Conservation (phyloP, 2,329 filamentous ascomycete species). For the Lasiodiplodia sp. region DNA sequence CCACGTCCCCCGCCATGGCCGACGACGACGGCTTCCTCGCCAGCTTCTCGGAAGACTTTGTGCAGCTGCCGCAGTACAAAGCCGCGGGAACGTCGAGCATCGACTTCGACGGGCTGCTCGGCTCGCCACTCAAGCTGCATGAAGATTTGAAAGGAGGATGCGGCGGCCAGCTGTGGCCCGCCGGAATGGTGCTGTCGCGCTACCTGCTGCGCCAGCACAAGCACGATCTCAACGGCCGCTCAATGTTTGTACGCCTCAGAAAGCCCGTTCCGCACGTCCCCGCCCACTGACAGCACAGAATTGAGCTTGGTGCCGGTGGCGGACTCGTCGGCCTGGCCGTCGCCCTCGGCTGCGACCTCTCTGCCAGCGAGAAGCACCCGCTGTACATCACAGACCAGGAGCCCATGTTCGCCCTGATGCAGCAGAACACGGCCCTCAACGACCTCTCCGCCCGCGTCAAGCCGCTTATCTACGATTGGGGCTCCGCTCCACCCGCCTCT, state of each 20-base stretch:
- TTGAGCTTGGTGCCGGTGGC: slow-evolving; percentile 91
- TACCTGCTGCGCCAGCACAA: slow-evolving; percentile 81
- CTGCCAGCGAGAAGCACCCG: slow-evolving; percentile 52
- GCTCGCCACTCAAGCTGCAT: slow-evolving; percentile 74
- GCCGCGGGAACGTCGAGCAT: slow-evolving; percentile 59
- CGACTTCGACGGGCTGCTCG: slow-evolving; percentile 77
- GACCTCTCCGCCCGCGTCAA: slow-evolving; percentile 67
- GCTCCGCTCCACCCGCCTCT: slow-evolving; percentile 48
- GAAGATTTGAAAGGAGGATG: slow-evolving; percentile 89
- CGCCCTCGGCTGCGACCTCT: slow-evolving; percentile 57
- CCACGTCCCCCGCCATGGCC: slow-evolving; percentile 3
- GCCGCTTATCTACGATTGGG: slow-evolving; percentile 82
- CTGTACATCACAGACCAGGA: slow-evolving; percentile 86
- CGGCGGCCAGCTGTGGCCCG: slow-evolving; percentile 93
- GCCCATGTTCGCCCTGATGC: slow-evolving; percentile 85
- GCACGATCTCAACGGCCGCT: slow-evolving; percentile 67
- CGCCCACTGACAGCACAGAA: slow-evolving; percentile 56
- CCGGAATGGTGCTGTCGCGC: slow-evolving; percentile 84
- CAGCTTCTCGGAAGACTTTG: slow-evolving; percentile 61
- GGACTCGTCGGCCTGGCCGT: slow-evolving; percentile 79
- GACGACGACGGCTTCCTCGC: slow-evolving; percentile 39
- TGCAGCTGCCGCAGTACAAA: slow-evolving; percentile 62
- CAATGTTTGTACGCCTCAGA: slow-evolving; percentile 68
- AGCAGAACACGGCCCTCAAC: slow-evolving; percentile 87
- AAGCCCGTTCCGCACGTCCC: background rate